Evolutionary conservation across 129 eudicot species (phyloP).

Genomic region (Ambrosia artemisiifolia): DNA sequence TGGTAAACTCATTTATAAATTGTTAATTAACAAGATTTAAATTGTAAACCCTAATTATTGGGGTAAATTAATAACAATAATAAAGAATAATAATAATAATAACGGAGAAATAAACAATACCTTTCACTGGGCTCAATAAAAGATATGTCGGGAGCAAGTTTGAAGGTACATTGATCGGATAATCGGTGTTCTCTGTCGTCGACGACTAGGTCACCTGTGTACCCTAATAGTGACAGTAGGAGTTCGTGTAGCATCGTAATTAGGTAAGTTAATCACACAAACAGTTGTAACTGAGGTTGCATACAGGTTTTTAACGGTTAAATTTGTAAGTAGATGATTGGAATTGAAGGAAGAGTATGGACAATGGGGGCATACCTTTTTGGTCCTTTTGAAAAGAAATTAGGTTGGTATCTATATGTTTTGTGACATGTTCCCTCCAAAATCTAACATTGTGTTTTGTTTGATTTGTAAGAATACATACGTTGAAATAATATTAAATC

Average conservation of each 20-base stretch:
- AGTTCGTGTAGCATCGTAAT: constrained; percentile 80
- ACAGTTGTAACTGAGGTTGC: background rate
- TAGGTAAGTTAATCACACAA: constrained; percentile 1
- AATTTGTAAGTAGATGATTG: background rate
- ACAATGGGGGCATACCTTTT: background rate
- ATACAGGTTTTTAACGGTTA: background rate
- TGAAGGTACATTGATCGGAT: constrained; percentile 58
- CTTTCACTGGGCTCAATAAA: constrained; percentile 72
- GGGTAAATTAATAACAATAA: background rate
- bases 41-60: constrained; percentile 22
- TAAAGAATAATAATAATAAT: background rate
- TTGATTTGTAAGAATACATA: too few species aligned
- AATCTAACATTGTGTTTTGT: background rate
- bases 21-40: background rate
- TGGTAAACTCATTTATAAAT: background rate
- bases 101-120: constrained; percentile 23
- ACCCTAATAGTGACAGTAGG: constrained; percentile 75
- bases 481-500: too few species aligned
- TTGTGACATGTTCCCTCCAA: constrained; percentile 7
- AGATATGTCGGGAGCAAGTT: constrained; percentile 81
- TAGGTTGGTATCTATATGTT: background rate
- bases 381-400: background rate
- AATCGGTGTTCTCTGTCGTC: constrained; percentile 66
- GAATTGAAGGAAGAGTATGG: background rate
- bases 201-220: constrained; percentile 93